Conservation (phyloP, 345 rosid genomes). For the Citrus glauca region DNA sequence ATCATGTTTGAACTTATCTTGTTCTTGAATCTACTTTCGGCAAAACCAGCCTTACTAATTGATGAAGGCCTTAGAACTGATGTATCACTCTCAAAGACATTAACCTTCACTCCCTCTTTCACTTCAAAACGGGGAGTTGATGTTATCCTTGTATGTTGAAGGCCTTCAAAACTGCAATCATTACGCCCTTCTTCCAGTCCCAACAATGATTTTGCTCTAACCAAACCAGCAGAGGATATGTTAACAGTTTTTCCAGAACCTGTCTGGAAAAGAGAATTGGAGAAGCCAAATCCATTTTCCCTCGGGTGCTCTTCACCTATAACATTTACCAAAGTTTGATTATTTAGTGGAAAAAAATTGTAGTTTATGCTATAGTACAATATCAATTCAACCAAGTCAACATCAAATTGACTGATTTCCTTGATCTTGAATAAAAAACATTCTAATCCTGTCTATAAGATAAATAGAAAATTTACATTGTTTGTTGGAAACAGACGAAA, state of each 20-base stretch:
- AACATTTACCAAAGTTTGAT: background rate
- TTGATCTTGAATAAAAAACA: background rate
- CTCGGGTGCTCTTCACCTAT: conserved; percentile 32
- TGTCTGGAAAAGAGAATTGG: conserved; percentile 62
- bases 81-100: conserved; percentile 19
- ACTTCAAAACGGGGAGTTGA: conserved; percentile 14
- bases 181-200: conserved; percentile 49
- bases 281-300: conserved; percentile 22
- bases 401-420: background rate
- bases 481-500: background rate
- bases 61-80: conserved; percentile 29
- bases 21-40: conserved; percentile 22
- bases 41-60: conserved; percentile 23
- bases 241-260: conserved; percentile 70
- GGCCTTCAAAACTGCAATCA: conserved; percentile 25
- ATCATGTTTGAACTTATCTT: conserved; percentile 22
- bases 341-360: background rate
- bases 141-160: conserved; percentile 25
- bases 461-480: background rate
- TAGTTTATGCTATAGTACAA: background rate
- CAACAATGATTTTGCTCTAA: conserved; percentile 67
- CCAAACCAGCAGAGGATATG: conserved; percentile 62
- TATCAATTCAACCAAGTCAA: background rate
- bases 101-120: conserved; percentile 14
- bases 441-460: background rate